Conservation (phyloP, 768 basidiomycete species). For the Phaffia tasmanica region DNA sequence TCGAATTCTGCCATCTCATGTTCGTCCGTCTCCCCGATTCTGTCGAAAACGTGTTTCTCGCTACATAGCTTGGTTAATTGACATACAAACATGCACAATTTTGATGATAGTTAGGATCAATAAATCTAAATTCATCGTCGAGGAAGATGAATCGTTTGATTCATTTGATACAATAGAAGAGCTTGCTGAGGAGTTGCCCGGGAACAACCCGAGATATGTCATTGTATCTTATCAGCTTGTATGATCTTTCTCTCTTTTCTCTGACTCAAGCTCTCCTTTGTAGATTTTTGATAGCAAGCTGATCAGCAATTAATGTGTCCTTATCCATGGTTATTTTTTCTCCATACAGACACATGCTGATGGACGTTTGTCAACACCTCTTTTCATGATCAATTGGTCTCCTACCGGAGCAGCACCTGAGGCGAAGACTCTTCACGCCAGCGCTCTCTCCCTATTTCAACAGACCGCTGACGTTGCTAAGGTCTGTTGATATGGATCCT, state of each 20-base stretch:
- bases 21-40: neutral
- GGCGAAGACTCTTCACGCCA: constrained; percentile 14
- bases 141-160: neutral
- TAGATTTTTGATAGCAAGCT: neutral
- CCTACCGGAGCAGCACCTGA: constrained; percentile 10
- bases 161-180: constrained; percentile 17
- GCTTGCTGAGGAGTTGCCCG: constrained; percentile 19
- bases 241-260: neutral
- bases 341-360: constrained; percentile 9
- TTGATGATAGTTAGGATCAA: constrained; percentile 18
- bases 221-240: constrained; percentile 13
- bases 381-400: constrained; percentile 16
- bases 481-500: neutral
- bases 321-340: neutral
- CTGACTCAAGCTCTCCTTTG: neutral
- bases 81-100: neutral
- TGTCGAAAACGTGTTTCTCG: neutral
- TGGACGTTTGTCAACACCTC: constrained; percentile 12
- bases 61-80: neutral
- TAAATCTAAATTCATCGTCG: constrained; percentile 15
- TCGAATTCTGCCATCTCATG: constrained; percentile 7
- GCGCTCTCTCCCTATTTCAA: constrained; percentile 8
- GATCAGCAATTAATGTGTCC: neutral
- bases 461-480: neutral
- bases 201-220: constrained; percentile 19